Percentiles rank a stretch among this genome's conserved stretches.
phyloP scores from a whole-genome alignment of 768 basidiomycete genomes.

The Trametes maxima region DNA sequence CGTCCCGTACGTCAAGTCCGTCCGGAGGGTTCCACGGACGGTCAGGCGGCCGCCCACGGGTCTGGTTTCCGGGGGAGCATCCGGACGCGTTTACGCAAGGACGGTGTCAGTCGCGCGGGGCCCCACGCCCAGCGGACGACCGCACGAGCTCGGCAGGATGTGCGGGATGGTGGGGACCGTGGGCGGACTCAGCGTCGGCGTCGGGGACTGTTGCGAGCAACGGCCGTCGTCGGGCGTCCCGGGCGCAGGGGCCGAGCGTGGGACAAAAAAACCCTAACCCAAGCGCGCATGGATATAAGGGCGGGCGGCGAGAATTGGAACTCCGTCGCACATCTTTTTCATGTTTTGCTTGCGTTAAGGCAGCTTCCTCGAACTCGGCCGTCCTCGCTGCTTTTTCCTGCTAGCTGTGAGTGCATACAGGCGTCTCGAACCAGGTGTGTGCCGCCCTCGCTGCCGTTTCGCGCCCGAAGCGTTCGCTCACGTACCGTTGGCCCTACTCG shows the following conservation, averaged over 20 bases:
- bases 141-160: neutral
- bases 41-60: constrained; percentile 15
- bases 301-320: constrained; percentile 7
- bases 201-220: constrained; percentile 8
- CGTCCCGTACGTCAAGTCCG: constrained; percentile 18
- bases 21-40: constrained; percentile 15
- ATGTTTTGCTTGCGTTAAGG: constrained; percentile 24
- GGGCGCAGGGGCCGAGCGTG: constrained; percentile 16
- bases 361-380: constrained; percentile 24
- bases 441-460: neutral
- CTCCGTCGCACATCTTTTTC: constrained; percentile 23
- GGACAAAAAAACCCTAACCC: constrained; percentile 21
- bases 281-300: constrained; percentile 17
- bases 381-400: constrained; percentile 20
- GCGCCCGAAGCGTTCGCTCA: neutral
- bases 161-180: neutral
- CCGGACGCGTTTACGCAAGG: constrained; percentile 5
- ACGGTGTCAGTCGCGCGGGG: neutral
- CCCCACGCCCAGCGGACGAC: neutral
- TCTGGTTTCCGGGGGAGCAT: neutral
- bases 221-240: constrained; percentile 13
- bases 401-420: constrained; percentile 21
- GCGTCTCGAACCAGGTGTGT: constrained; percentile 14
- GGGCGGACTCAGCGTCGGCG: neutral
- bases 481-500: neutral